Base-by-base conservation (phyloP, 352 stramenopile species). In the Globisporangium rhizosaccharum region DNA sequence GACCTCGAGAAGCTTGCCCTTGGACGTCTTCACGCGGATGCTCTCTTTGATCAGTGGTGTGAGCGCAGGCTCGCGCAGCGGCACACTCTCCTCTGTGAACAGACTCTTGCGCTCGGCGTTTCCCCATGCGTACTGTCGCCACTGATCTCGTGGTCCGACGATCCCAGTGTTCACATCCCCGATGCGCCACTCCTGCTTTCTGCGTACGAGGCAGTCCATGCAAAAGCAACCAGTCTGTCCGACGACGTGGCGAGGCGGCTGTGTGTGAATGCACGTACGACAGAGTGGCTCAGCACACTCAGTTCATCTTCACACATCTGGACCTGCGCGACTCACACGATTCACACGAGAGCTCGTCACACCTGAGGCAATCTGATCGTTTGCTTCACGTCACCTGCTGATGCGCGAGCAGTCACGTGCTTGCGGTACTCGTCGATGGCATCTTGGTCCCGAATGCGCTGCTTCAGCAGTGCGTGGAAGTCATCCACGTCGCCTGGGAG, bases 191-290 rank as follows among this genome's bases (percentile, higher is more conserved):
- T 91, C 81, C 41, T 93, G 78, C 54, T 85, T 88, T 33, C 77
- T 71, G 51, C 87, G 67, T 18, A 89, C 56, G 18, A 93, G 59
- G 54, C 83, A 91, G 47, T 90, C 79, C 37, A 83, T 58, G 33
- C 83, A 92, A 56, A 89, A 92, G 55, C 83, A 90, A 0, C 83
- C 83, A 5, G 80, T 74, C 67, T 92, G 80, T 0, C 82, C 83
- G 7, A 87, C 59, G 52, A 85, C 61, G 51, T 90, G 78, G 6
- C 63, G 65, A 39, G 67, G 69, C 18, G 76, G 63, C 75, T 80
- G 23, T 14, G 61, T n/a, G 46, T 0, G 7, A 10, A 18, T 44
- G 23, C 45, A 26, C 15, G 17, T 14, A 14, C 23, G 23, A 44
- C 8, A 3, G 9, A 51, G 17, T 18, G 15, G 18, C 14, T 41